A percentile compares a stretch with the other conserved stretches of the same genome.
These are phyloP conservation scores for Fusarium paranaense DNA, from an alignment of 2,329 filamentous ascomycete species.

Conservation along the genomic window DNA sequence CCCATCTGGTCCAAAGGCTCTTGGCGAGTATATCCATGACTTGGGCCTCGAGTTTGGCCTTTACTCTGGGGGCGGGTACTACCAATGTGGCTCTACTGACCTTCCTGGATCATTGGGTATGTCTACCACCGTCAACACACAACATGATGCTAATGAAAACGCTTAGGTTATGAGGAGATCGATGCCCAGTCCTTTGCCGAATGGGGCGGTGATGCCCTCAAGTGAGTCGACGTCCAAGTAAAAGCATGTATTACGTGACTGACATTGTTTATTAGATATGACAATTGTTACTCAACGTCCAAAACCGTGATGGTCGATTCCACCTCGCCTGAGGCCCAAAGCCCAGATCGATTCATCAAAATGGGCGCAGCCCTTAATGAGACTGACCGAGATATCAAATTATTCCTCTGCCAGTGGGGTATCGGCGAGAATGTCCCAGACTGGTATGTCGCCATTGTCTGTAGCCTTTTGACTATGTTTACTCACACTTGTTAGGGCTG, in stretches of 20 bases:
- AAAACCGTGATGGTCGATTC: slow-evolving; percentile 57
- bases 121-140: not conserved
- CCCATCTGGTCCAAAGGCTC: slow-evolving; percentile 60
- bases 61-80: slow-evolving; percentile 63
- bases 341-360: slow-evolving; percentile 56
- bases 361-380: slow-evolving; percentile 58
- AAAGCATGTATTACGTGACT: not conserved
- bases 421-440: slow-evolving; percentile 59
- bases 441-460: slow-evolving; percentile 46
- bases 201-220: slow-evolving; percentile 62
- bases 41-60: slow-evolving; percentile 64
- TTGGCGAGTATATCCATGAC: slow-evolving; percentile 62
- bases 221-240: slow-evolving; percentile 50
- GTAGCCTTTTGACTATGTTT: accelerated
- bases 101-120: slow-evolving; percentile 58
- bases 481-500: slow-evolving; percentile 47
- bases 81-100: slow-evolving; percentile 57
- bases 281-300: slow-evolving; percentile 61
- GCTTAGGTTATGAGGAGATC: slow-evolving; percentile 54
- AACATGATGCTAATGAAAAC: not conserved
- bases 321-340: slow-evolving; percentile 52
- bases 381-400: slow-evolving; percentile 57
- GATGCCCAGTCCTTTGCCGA: slow-evolving; percentile 55
- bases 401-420: slow-evolving; percentile 66
- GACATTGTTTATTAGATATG: slow-evolving; percentile 50